Base-by-base conservation (phyloP, 257 asterid genomes). In the Mentha longifolia region DNA sequence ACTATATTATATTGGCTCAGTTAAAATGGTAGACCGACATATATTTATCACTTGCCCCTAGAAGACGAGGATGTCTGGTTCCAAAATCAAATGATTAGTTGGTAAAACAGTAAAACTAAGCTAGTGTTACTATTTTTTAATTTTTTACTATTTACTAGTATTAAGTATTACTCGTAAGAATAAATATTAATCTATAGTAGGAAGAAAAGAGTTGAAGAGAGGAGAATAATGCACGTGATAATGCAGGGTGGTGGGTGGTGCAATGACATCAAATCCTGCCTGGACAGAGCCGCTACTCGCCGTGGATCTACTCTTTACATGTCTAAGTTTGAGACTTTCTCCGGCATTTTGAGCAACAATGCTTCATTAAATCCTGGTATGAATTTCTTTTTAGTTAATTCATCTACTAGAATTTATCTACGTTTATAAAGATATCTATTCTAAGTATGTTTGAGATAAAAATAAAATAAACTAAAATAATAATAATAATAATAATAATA, bases 241-340 rank as follows among this genome's bases (percentile, higher is more conserved):
- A 16, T 73, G 41, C 51, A 91, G 98, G 98, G 98, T 54, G 98
- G 98, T 62, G 98, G 98, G 55, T 93, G 98, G 97, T 93, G 98
- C 84, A 91, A 93, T 65, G 95, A 87, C 73, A 70, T 93, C 52
- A 77, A 78, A 62, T 86, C 97, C 17, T 93, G 97, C 76, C 67
- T 79, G 79, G 95, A 88, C 28, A 85, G 98, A 81, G 89, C 97
- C 11, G 25, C 83, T 43, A 82, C 91, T 61, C 92, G 81, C 2
- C 94, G 95, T 50, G 98, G 98, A 37, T 93, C 98, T 2, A 87
- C 94, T 33, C 85, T 52, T 67, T 82, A 75, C 75, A 93, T 93
- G 98, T 76, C 67, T 70, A 87, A 76, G 67, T 22, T 25, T 78
- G 95, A 90, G 75, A 73, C 72, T 50, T 90, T 93, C 73, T 77